Percentiles rank a stretch among this genome's conserved stretches.
These are phyloP conservation scores for Globisporangium takayamanum DNA, from an alignment of 352 stramenopile genomes.

Conservation along the genomic window DNA sequence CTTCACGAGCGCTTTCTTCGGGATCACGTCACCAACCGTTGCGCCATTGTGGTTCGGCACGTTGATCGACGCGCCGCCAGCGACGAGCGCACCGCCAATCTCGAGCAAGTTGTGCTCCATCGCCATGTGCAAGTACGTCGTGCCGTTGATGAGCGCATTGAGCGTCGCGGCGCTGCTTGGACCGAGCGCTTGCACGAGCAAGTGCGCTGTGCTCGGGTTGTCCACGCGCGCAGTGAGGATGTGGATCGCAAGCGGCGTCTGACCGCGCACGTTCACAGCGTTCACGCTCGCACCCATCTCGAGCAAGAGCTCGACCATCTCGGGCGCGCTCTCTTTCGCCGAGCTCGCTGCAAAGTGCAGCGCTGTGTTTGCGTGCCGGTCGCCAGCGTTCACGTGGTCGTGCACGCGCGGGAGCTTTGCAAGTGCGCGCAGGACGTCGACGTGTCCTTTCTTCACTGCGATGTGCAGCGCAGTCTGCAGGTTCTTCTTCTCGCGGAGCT, in stretches of 20 bases:
- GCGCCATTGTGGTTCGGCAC: constrained; percentile 71
- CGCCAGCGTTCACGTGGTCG: constrained; percentile 70
- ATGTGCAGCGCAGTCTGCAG: constrained; percentile 83
- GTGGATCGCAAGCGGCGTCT: constrained; percentile 81
- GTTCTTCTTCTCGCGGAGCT: constrained; percentile 78
- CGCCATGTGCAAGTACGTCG: constrained; percentile 83
- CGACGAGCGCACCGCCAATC: constrained; percentile 59
- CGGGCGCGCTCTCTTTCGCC: constrained; percentile 37
- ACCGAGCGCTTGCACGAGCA: constrained; percentile 36
- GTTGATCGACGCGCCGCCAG: constrained; percentile 77
- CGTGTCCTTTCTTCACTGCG: constrained; percentile 74
- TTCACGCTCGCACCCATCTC: constrained; percentile 51
- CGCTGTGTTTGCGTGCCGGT: constrained; percentile 75
- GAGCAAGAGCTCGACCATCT: constrained; percentile 70
- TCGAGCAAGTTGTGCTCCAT: constrained; percentile 59
- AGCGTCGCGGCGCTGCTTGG: constrained; percentile 19
- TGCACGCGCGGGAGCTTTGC: constrained; percentile 62
- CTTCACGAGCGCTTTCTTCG: constrained; percentile 67
- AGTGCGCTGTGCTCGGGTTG: constrained; percentile 40
- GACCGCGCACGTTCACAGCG: constrained; percentile 69
- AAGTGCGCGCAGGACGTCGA: constrained; percentile 75
- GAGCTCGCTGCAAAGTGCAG: constrained; percentile 78
- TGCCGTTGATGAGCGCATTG: constrained; percentile 68
- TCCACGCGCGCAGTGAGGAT: constrained; percentile 70
- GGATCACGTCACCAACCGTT: constrained; percentile 72